A percentile compares a stretch with the other conserved stretches of the same genome.
Evolutionary conservation across 108 stramenopile species (phyloP).

Genomic region (Phaeodactylum tricornutum): DNA sequence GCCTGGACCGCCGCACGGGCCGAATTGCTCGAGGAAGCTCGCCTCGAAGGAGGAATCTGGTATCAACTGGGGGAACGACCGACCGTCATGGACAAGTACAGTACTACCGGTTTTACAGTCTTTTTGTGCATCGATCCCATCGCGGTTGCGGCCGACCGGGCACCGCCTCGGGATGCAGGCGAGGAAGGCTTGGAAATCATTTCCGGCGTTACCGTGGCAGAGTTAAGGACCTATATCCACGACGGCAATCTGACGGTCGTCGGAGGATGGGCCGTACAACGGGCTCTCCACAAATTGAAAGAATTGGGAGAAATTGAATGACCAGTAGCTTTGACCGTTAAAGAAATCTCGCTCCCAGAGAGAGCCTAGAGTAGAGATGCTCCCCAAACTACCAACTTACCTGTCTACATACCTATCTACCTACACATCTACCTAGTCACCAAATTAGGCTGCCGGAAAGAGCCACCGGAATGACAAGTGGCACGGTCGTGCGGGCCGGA

Average conservation of each 20-base stretch:
- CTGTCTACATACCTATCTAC: no score
- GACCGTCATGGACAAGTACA: conserved; percentile 77
- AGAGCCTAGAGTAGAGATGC: no score
- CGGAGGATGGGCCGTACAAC: conserved; percentile 54
- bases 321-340: no score
- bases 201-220: conserved; percentile 34
- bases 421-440: no score
- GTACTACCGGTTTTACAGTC: conserved; percentile 43
- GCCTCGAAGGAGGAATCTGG: conserved; percentile 66
- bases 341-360: no score
- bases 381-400: no score
- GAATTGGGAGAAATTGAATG: no score
- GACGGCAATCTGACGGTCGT: conserved; percentile 75
- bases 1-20: conserved; percentile 36
- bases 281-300: conserved; percentile 62
- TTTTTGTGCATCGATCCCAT: conserved; percentile 67
- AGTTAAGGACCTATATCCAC: conserved; percentile 47
- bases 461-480: no score
- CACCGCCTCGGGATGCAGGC: conserved; percentile 52
- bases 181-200: conserved; percentile 82
- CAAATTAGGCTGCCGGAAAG: no score
- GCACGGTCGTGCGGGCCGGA: no score
- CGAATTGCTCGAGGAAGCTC: conserved; percentile 81
- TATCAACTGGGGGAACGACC: conserved; percentile 31
- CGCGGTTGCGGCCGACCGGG: conserved; percentile 32